Conservation (phyloP, 2,329 filamentous ascomycete genomes). For the Beauveria sp. region DNA sequence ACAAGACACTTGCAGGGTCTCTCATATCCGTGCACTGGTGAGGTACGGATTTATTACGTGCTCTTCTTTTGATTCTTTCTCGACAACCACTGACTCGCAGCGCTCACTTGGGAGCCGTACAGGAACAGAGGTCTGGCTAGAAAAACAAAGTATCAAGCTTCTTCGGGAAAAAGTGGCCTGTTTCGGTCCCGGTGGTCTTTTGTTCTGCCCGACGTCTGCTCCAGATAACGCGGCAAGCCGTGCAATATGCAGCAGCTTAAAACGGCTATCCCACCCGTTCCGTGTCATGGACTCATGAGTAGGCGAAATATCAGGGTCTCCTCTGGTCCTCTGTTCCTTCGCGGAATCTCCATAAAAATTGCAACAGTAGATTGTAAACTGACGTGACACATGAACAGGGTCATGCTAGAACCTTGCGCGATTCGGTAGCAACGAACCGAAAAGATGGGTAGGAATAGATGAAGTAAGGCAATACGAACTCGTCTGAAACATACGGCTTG, state of each 20-base stretch:
- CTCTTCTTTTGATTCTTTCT: neutral
- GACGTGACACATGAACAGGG: neutral
- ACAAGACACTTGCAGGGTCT: too few species aligned
- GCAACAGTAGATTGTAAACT: neutral
- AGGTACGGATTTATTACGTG: conserved; percentile 26
- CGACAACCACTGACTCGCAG: too few species aligned
- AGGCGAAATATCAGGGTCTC: neutral
- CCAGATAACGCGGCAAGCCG: conserved; percentile 52
- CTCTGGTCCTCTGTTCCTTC: too few species aligned
- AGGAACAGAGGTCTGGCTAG: conserved; percentile 57
- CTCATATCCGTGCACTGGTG: conserved; percentile 41
- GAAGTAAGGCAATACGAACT: too few species aligned
- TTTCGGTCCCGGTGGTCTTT: conserved; percentile 43
- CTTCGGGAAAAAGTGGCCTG: conserved; percentile 41
- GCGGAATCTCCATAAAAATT: too few species aligned
- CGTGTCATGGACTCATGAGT: neutral
- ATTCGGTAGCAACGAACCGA: neutral
- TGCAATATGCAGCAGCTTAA: conserved; percentile 51
- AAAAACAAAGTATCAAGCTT: conserved; percentile 48
- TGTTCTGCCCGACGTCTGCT: conserved; percentile 54
- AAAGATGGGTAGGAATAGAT: neutral
- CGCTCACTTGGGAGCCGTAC: conserved; percentile 35
- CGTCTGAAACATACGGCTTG: too few species aligned
- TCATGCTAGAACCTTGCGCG: neutral
- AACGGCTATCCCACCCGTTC: conserved; percentile 32